Evolutionary conservation across 306 rosid genomes (phyloP), one percentile per base, ranked within the genome.

Genomic region (Quercus parvula): DNA sequence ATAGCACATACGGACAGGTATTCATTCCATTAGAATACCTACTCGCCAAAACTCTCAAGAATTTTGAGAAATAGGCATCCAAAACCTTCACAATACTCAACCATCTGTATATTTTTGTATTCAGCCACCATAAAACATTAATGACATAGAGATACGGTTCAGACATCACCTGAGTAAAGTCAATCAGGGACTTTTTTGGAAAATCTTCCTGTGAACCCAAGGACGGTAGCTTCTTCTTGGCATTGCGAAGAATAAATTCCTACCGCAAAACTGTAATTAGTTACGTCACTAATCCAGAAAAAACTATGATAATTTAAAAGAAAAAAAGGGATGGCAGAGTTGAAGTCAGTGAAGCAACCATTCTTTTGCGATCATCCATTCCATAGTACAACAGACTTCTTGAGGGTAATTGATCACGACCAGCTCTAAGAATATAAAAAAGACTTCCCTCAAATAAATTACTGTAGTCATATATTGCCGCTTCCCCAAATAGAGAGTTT

Each of bases 61-160:
- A 95, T 91, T 69, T 79, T 87, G 22, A 22, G 22, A 22, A 22
- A 22, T 22, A 22, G 97, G 81, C 99, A 95, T 75, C 94, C 92
- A 75, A 92, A 86, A 66, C 91, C 92, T 86, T 95, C 99, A 81
- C 98, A 95, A 85, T 92, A 95, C 85, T 91, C 92, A 80, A 95
- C 91, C 91, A 95, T 91, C 99, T 95, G 85, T 78, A 85, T 18
- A 46, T 22, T 15, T 87, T 35, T 24, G 31, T 73, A 77, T 35
- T 75, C 78, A 75, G 56, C 71, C 52, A 76, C 75, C 68, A 75
- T 79, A 64, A 81, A 56, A 75, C 18, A 55, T 33, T 66, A 81
- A 75, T 33, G 74, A 78, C 41, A 75, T 6, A 51, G 64, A 84
- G 51, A 33, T 7, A 61, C 66, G 13, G 56, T 81, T 74, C 67